phyloP scores from a whole-genome alignment of 768 basidiomycete species.

The Rhizopogon vulgaris region DNA sequence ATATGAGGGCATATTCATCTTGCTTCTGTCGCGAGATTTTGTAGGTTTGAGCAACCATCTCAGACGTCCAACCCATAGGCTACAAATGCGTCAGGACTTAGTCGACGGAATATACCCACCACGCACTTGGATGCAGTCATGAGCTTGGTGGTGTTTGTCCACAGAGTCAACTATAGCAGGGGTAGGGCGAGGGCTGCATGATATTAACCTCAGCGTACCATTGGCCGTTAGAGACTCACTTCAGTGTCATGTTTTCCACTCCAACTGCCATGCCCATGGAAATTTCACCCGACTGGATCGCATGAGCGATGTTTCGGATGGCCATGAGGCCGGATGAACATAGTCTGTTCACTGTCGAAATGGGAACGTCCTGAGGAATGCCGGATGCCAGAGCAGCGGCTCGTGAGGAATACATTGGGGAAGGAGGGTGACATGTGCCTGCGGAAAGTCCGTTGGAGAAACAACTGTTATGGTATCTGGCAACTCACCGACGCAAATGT shows the following conservation, averaged over 20 bases:
- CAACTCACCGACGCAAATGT: constrained; percentile 73
- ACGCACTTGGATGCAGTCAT: constrained; percentile 68
- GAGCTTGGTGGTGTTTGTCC: constrained; percentile 52
- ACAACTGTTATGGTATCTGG: background rate
- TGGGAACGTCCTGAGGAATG: constrained; percentile 80
- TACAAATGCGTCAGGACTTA: constrained; percentile 19
- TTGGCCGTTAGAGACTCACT: constrained; percentile 36
- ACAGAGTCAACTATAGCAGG: constrained; percentile 60
- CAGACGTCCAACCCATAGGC: constrained; percentile 96
- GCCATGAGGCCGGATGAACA: constrained; percentile 95
- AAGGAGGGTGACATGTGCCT: constrained; percentile 84
- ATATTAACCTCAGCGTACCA: background rate
- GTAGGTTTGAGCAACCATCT: constrained; percentile 80
- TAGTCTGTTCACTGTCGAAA: constrained; percentile 87
- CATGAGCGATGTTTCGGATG: constrained; percentile 84
- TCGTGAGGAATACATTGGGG: constrained; percentile 75
- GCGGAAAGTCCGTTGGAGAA: background rate
- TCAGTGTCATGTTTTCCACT: constrained; percentile 77
- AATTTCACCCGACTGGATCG: constrained; percentile 77
- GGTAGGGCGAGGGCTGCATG: constrained; percentile 61
- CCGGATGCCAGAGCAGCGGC: constrained; percentile 87
- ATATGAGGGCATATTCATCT: constrained; percentile 85
- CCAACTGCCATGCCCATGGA: constrained; percentile 83
- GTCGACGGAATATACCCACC: background rate
- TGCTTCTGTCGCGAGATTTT: constrained; percentile 76